Percentiles rank a stretch among this genome's conserved stretches.
Conservation (phyloP, 768 basidiomycete species). For the Paxillus involutus region DNA sequence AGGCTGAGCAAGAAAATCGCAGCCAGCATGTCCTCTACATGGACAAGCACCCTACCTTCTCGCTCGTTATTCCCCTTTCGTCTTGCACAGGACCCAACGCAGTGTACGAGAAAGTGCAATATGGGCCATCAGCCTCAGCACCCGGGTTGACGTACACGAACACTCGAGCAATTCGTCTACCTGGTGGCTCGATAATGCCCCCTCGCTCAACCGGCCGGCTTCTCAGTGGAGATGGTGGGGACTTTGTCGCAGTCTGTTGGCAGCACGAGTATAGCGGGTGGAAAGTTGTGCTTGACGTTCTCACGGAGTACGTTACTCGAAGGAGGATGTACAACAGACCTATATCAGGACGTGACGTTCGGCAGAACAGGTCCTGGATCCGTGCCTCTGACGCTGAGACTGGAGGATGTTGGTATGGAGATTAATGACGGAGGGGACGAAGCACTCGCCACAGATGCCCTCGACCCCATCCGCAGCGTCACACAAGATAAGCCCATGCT, state of each 20-base stretch:
- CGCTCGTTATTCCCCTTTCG: conserved; percentile 66
- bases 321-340: conserved; percentile 44
- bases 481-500: conserved; percentile 69
- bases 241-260: conserved; percentile 72
- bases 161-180: conserved; percentile 63
- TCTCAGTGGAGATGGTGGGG: conserved; percentile 69
- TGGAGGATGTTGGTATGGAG: conserved; percentile 77
- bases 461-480: conserved; percentile 78
- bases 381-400: conserved; percentile 43
- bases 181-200: conserved; percentile 74
- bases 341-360: conserved; percentile 55
- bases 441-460: conserved; percentile 62
- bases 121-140: conserved; percentile 47
- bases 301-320: conserved; percentile 72
- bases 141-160: conserved; percentile 64
- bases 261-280: conserved; percentile 82
- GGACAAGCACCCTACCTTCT: conserved; percentile 66
- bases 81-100: conserved; percentile 68
- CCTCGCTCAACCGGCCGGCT: conserved; percentile 66
- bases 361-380: conserved; percentile 40
- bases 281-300: conserved; percentile 79
- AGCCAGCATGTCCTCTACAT: conserved; percentile 73
- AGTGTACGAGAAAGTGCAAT: conserved; percentile 66
- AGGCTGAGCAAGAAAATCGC: conserved; percentile 57
- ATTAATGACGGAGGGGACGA: conserved; percentile 62